A percentile compares a stretch with the other conserved stretches of the same genome.
phyloP scores from a whole-genome alignment of 257 asterid species.

The Primulina eburnea region DNA sequence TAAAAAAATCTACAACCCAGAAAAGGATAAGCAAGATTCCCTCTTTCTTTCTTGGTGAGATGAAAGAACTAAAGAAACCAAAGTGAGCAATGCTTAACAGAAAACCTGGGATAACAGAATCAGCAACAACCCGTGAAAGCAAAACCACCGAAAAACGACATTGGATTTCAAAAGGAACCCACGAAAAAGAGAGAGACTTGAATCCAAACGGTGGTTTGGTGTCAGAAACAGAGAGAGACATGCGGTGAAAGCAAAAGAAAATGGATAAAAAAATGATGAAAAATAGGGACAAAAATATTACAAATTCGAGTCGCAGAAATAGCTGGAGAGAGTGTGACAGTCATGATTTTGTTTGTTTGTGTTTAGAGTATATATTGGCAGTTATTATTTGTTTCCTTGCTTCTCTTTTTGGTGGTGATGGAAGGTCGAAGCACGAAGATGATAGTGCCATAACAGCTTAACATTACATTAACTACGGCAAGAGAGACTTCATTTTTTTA shows the following conservation, averaged over 20 bases:
- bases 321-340: conserved; percentile 11
- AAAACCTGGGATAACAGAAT: conserved; percentile 46
- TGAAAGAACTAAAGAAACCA: conserved; percentile 12
- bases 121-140: conserved; percentile 49
- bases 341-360: conserved; percentile 19
- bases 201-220: conserved; percentile 74
- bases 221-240: conserved; percentile 38
- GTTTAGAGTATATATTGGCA: conserved; percentile 7
- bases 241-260: conserved; percentile 9
- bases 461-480: too few species aligned
- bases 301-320: conserved; percentile 26
- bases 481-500: too few species aligned
- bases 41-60: conserved; percentile 3
- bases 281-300: background rate
- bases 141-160: conserved; percentile 35
- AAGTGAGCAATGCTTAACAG: conserved; percentile 35
- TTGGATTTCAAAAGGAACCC: conserved; percentile 24
- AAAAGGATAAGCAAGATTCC: conserved; percentile 32
- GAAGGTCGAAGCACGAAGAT: conserved; percentile 10
- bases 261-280: conserved; percentile 14
- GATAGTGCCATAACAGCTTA: conserved; percentile 21
- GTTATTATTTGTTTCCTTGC: background rate
- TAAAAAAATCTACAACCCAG: conserved; percentile 23
- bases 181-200: conserved; percentile 44
- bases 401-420: conserved; percentile 7